Evolutionary conservation across 352 stramenopile species (phyloP).

Genomic region (Halophytophthora polymorphica): DNA sequence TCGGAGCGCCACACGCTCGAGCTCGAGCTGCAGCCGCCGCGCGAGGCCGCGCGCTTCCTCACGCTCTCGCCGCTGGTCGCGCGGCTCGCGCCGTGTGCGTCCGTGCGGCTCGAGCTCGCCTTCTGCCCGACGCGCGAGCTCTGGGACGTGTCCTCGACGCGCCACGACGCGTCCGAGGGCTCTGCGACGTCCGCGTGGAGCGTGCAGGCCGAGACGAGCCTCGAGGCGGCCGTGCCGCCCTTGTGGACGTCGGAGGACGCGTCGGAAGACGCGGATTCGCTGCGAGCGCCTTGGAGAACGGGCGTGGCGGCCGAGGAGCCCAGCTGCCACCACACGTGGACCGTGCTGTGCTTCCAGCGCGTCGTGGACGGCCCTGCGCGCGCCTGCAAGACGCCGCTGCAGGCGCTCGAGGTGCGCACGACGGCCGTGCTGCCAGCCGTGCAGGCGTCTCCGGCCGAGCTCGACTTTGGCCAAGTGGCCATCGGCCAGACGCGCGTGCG

Average conservation of each 20-base stretch:
- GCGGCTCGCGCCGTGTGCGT: slow-evolving; percentile 34
- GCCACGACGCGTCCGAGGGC: too few species aligned
- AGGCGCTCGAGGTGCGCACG: slow-evolving; percentile 67
- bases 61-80: slow-evolving; percentile 67
- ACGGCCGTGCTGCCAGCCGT: slow-evolving; percentile 60
- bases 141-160: too few species aligned
- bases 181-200: too few species aligned
- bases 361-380: slow-evolving; percentile 7
- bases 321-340: slow-evolving; percentile 79
- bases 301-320: slow-evolving; percentile 40
- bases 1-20: slow-evolving; percentile 22
- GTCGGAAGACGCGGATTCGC: background rate
- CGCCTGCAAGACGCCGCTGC: slow-evolving; percentile 16
- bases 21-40: slow-evolving; percentile 28
- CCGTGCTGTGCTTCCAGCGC: slow-evolving; percentile 62
- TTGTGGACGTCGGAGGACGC: background rate
- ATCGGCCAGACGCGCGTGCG: slow-evolving; percentile 65
- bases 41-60: slow-evolving; percentile 30
- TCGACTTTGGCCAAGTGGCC: slow-evolving; percentile 87
- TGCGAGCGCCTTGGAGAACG: background rate
- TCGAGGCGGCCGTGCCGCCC: background rate
- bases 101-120: slow-evolving; percentile 76
- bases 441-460: slow-evolving; percentile 26
- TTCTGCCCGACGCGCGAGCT: slow-evolving; percentile 56
- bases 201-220: slow-evolving; percentile 12